Evolutionary conservation across 768 basidiomycete species (phyloP), one percentile per base, ranked within the genome.

Genomic region (Boletus vinaceobasis): DNA sequence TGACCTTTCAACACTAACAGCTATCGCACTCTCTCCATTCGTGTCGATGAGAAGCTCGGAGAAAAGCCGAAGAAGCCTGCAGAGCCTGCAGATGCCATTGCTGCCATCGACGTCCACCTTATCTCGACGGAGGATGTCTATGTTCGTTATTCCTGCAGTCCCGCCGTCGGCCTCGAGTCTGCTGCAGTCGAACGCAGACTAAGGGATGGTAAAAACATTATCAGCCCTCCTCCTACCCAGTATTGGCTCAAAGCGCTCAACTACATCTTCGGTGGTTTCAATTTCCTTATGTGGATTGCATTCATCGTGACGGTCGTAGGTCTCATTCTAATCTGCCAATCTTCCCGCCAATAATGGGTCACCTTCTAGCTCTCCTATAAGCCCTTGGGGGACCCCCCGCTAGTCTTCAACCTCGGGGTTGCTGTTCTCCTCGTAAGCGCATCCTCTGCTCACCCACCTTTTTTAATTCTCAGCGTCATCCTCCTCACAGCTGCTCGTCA

Each of bases 201-300:
- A 14, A 64, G 68, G 35, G 62, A 72, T 14, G 77, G 78, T 6
- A 77, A 72, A 58, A 84, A 84, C 61, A 67, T 75, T 40, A 78
- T 84, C 21, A 76, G 75, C 21, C 75, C 79, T 0, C 79, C 79
- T 3, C 75, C 74, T 4, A 75, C 74, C 7, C 76, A 79, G 60
- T 74, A 72, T 59, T 79, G 68, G 73, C 73, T 75, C 62, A 83
- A 82, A 71, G 70, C 74, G 31, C 60, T 80, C 17, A 77, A 76
- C 59, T 84, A 82, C 49, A 55, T 84, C 45, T 79, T 84, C 43
- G 80, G 82, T 39, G 83, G 83, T 1, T 84, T 84, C 65, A 82
- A 82, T 48, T 76, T 75, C 50, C 66, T 84, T 15, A 78, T 84
- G 69, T 76, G 82, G 72, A 73, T 79, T 47, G 82, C 80, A 0